phyloP scores from a whole-genome alignment of 2,329 filamentous ascomycete genomes.

The Bertia moriformis region DNA sequence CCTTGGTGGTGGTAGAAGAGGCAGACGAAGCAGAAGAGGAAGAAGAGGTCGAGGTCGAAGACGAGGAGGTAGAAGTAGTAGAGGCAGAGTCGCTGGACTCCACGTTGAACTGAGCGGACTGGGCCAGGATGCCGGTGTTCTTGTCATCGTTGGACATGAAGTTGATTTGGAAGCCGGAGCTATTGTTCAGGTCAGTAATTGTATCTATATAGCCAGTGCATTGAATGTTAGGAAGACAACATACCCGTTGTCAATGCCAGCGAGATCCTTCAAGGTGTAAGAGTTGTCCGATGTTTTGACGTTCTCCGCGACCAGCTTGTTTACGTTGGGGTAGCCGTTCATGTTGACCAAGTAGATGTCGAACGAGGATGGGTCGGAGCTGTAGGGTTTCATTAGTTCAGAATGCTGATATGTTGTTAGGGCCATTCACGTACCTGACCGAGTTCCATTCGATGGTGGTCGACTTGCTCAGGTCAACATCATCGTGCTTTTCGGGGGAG shows the following conservation, averaged over 20 bases:
- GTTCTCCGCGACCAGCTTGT: conserved; percentile 14
- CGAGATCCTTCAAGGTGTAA: conserved; percentile 17
- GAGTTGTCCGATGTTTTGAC: conserved; percentile 17
- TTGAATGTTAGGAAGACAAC: neutral
- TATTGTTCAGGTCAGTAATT: too few species aligned
- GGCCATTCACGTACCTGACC: conserved; percentile 13
- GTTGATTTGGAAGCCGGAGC: conserved; percentile 24
- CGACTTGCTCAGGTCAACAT: conserved; percentile 18
- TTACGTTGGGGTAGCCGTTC: conserved; percentile 15
- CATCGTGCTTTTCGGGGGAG: conserved; percentile 13
- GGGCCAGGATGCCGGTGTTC: conserved; percentile 23
- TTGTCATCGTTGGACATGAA: conserved; percentile 14
- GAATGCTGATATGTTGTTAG: too few species aligned
- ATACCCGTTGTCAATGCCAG: conserved; percentile 3
- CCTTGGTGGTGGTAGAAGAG: conserved; percentile 2
- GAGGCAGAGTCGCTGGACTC: conserved; percentile 9
- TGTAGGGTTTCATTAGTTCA: conserved; percentile 6
- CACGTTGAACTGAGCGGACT: conserved; percentile 11
- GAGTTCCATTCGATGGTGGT: conserved; percentile 21
- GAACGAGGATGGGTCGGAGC: conserved; percentile 22
- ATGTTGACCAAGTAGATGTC: conserved; percentile 24
- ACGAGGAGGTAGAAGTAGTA: conserved; percentile 13
- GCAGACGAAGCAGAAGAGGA: conserved; percentile 3
- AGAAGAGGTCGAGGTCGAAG: conserved; percentile 8
- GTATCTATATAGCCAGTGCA: neutral